These are phyloP conservation scores for Brassica carinata DNA, from an alignment of 345 rosid species.

Conservation along the genomic window DNA sequence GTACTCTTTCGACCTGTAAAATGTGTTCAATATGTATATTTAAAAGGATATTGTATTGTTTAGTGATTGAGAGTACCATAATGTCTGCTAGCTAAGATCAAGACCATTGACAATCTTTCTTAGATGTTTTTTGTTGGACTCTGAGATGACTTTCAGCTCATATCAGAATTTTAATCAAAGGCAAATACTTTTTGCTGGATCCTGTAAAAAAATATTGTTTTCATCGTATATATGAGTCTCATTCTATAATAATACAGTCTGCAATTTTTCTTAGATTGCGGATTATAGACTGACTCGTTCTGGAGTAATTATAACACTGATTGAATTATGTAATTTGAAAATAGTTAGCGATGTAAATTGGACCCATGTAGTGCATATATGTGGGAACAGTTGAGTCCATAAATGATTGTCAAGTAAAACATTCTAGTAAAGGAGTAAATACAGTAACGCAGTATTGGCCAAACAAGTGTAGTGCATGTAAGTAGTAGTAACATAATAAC, in stretches of 20 bases:
- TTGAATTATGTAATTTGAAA: too few species aligned
- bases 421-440: not conserved
- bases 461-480: not conserved
- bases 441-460: not conserved
- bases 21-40: not conserved
- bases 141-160: conserved; percentile 21
- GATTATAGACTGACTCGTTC: not conserved
- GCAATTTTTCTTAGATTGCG: not conserved
- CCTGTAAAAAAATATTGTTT: not conserved
- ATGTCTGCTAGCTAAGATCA: conserved; percentile 23
- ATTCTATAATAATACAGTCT: not conserved
- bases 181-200: conserved; percentile 29
- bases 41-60: not conserved
- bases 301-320: not conserved
- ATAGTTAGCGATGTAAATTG: not conserved
- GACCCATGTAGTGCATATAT: too few species aligned
- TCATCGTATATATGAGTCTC: not conserved
- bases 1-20: conserved; percentile 41
- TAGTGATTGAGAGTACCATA: conserved; percentile 8
- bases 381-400: not conserved
- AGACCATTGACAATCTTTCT: conserved; percentile 11
- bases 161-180: not conserved
- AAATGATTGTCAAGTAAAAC: not conserved
- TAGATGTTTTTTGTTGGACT: conserved; percentile 23
- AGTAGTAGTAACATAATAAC: not conserved